phyloP scores from a whole-genome alignment of 1,284 basidiomycete genomes.

The Vanrija humicola region DNA sequence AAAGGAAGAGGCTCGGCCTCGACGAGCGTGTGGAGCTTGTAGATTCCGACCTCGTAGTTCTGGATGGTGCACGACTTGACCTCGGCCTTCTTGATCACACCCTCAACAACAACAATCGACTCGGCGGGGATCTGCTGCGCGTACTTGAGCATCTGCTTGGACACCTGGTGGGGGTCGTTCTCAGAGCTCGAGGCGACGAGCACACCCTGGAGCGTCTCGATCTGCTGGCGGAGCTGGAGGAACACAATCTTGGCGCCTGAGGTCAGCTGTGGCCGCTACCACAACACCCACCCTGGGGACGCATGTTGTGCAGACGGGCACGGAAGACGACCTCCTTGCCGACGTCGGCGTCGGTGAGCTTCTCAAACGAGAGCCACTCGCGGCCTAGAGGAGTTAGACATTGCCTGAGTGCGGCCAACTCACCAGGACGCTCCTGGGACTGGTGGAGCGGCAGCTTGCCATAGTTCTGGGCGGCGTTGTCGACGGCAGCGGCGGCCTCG shows the following conservation, averaged over 20 bases:
- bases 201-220: constrained; percentile 84
- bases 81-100: constrained; percentile 72
- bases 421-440: constrained; percentile 63
- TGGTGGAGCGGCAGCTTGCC: constrained; percentile 88
- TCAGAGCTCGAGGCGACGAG: constrained; percentile 56
- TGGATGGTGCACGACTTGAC: constrained; percentile 87
- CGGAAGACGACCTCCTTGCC: constrained; percentile 81
- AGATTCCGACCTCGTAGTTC: constrained; percentile 83
- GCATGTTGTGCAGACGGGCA: constrained; percentile 85
- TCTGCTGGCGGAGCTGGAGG: constrained; percentile 83
- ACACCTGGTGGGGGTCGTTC: constrained; percentile 69
- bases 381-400: constrained; percentile 48
- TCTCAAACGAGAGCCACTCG: constrained; percentile 59
- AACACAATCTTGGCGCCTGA: constrained; percentile 86
- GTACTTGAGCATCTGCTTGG: constrained; percentile 98
- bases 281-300: constrained; percentile 67
- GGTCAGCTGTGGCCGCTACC: constrained; percentile 1
- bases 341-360: constrained; percentile 64
- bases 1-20: constrained; percentile 77
- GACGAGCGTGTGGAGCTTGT: constrained; percentile 77
- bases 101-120: constrained; percentile 87
- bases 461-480: constrained; percentile 81
- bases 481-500: constrained; percentile 70
- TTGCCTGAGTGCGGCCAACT: constrained; percentile 20
- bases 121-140: constrained; percentile 72